Base-by-base conservation (phyloP, 208 protist genomes). In the Trypanosoma boissoni region DNA sequence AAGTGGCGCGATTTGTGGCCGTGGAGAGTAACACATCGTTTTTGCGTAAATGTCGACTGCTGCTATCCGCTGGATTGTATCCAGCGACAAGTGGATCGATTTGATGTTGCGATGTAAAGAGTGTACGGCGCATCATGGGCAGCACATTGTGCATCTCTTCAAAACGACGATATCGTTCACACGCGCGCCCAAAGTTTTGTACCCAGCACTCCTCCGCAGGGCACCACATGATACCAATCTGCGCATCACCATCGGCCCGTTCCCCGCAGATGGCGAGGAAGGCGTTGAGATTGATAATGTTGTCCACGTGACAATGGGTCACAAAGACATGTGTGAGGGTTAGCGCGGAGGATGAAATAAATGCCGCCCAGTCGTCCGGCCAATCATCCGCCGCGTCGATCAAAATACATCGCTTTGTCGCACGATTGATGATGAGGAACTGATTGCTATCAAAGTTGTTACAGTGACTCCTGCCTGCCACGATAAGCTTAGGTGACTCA, bases 261-360 rank as follows among this genome's bases (percentile, higher is more conserved):
- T 45, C 0, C 18, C 87, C 78, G 51, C 83, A 75, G 9, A 95
- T 81, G 43, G 57, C 54, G 9, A 92, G 37, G 12, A 92, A 79
- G 2, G 86, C 71, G 65, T 83, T 88, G 18, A 95, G 70, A 57
- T 86, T 91, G 55, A 95, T 76, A 46, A 95, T 42, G 57, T 83
- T 91, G 72, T 95, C 89, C 24, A 95, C 61, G 64, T 95, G 89
- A 64, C 85, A 93, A 71, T 95, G 89, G 12, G 89, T 95, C 18
- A 95, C 65, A 58, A 95, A 95, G 18, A 91, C 72, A 65, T 90
- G 75, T 9, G 80, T 89, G 12, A 82, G 73, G 2, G 60, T 79
- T 23, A 92, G 64, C 0, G 63, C 56, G 1, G 86, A 89, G 24
- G 75, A 26, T 43, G 74, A 66, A 50, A 96, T 68, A 51, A 93